phyloP scores from a whole-genome alignment of 1,284 basidiomycete species.

The Phellopilus nigrolimitatus region DNA sequence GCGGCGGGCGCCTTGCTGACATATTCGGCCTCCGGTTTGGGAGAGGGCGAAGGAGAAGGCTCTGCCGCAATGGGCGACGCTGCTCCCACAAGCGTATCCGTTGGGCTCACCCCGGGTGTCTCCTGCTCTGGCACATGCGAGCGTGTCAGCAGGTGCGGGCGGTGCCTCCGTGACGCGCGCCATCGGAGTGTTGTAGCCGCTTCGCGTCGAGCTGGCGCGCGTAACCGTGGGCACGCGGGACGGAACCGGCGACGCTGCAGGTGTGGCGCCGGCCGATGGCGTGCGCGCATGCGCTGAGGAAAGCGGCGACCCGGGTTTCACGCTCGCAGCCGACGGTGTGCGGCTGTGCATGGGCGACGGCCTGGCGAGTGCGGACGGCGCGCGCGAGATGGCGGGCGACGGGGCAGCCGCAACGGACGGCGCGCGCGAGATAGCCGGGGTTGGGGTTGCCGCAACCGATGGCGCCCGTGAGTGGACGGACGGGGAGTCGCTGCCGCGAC shows the following conservation, averaged over 20 bases:
- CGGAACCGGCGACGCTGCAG: background rate
- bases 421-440: background rate
- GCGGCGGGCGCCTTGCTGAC: background rate
- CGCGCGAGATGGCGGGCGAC: background rate
- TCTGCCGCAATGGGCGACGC: background rate
- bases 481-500: background rate
- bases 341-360: background rate
- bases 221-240: constrained; percentile 13
- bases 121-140: background rate
- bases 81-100: background rate
- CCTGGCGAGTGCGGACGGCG: background rate
- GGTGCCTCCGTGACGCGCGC: constrained; percentile 4
- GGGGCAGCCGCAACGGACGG: background rate
- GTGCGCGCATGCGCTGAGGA: background rate
- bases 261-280: background rate
- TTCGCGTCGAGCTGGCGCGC: constrained; percentile 4
- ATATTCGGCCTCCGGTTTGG: background rate
- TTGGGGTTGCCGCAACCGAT: background rate
- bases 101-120: background rate
- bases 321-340: background rate
- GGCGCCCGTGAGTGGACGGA: background rate
- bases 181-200: constrained; percentile 14
- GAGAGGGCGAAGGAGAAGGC: background rate
- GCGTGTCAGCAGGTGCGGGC: background rate
- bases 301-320: background rate